Conservation (phyloP, 2,329 filamentous ascomycete species). For the Cladosporium colombiae region DNA sequence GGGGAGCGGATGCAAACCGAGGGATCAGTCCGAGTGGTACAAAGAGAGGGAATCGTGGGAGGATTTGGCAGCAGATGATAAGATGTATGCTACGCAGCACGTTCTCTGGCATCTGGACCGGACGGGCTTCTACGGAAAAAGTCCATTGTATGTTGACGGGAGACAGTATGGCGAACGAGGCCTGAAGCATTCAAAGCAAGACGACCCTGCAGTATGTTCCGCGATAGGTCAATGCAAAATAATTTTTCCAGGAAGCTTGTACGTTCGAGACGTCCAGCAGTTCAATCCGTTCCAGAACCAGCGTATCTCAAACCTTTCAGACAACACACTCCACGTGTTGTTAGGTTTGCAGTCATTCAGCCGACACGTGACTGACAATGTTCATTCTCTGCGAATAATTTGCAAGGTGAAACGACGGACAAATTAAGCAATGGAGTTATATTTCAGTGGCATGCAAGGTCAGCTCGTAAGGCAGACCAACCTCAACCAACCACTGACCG, state of each 20-base stretch:
- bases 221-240: background rate
- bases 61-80: background rate
- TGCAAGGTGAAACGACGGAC: background rate
- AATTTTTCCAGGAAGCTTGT: background rate
- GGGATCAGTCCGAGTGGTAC: background rate
- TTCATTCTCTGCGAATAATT: background rate
- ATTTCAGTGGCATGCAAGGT: background rate
- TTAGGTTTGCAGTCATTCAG: background rate
- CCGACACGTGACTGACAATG: background rate
- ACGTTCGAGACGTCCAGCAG: background rate
- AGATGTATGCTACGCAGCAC: background rate
- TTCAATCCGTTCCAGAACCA: background rate
- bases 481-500: background rate
- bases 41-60: background rate
- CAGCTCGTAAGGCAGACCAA: background rate
- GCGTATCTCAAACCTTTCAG: background rate
- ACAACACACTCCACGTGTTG: background rate
- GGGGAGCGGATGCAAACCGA: background rate
- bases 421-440: background rate
- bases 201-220: background rate
- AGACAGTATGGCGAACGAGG: background rate
- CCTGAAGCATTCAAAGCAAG: background rate
- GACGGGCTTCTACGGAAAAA: background rate
- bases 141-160: background rate
- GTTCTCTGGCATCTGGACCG: background rate